Percentiles rank a stretch among this genome's conserved stretches.
Conservation (phyloP, 768 basidiomycete species). For the Psilocybe tampanensis region DNA sequence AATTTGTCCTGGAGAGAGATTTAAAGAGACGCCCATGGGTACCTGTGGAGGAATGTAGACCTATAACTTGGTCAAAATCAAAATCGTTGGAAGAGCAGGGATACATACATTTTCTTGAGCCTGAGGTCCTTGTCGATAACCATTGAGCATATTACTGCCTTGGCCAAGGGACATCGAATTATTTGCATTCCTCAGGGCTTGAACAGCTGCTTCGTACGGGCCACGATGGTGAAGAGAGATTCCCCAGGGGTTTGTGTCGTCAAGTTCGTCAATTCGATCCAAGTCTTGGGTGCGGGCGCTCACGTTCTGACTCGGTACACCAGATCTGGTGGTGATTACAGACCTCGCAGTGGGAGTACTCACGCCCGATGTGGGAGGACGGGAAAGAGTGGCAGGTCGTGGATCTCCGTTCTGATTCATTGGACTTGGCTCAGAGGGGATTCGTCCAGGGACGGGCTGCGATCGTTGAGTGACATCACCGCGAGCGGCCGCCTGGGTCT, state of each 20-base stretch:
- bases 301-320: constrained; percentile 3
- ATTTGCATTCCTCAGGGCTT: constrained; percentile 21
- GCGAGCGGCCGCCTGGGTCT: neutral
- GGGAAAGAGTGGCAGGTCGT: constrained; percentile 23
- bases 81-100: neutral
- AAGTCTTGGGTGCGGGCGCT: constrained; percentile 36
- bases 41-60: constrained; percentile 33
- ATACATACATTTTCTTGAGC: constrained; percentile 24
- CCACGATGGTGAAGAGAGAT: constrained; percentile 65
- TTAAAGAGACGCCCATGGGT: constrained; percentile 45
- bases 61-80: constrained; percentile 17
- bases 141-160: constrained; percentile 11
- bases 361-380: constrained; percentile 24
- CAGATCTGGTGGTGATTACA: constrained; percentile 2
- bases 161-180: constrained; percentile 24
- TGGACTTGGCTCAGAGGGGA: constrained; percentile 19
- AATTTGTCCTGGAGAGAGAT: constrained; percentile 58
- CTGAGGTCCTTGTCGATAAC: constrained; percentile 22
- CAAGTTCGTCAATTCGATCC: constrained; percentile 78
- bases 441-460: constrained; percentile 15
- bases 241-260: constrained; percentile 75
- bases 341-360: constrained; percentile 17
- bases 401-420: constrained; percentile 9
- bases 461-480: constrained; percentile 18
- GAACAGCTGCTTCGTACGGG: constrained; percentile 66